Evolutionary conservation across 2,329 filamentous ascomycete species (phyloP).

Genomic region (Diaporthe destruens): DNA sequence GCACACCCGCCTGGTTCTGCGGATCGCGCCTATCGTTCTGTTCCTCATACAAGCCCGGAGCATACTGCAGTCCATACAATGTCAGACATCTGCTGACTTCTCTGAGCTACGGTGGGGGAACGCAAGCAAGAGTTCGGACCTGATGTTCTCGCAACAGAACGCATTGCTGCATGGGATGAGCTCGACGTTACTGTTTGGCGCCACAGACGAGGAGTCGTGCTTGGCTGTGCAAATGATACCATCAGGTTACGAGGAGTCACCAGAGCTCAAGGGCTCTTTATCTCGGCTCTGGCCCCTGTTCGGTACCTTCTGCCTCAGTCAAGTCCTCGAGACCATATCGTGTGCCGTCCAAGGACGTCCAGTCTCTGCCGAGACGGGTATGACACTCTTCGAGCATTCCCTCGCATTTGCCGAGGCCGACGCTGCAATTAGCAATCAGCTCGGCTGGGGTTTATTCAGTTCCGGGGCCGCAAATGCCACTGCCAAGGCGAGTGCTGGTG

Average conservation of each 20-base stretch:
- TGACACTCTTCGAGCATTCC: conserved; percentile 97
- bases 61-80: conserved; percentile 87
- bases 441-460: conserved; percentile 77
- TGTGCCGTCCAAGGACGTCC: conserved; percentile 88
- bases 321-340: conserved; percentile 89
- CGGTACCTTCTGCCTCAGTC: conserved; percentile 76
- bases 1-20: conserved; percentile 77
- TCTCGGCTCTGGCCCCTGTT: conserved; percentile 82
- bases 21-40: conserved; percentile 77
- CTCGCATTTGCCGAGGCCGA: conserved; percentile 97
- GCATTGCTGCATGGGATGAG: conserved; percentile 79
- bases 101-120: conserved; percentile 77
- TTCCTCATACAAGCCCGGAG: conserved; percentile 76
- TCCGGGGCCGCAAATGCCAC: conserved; percentile 58
- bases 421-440: conserved; percentile 83
- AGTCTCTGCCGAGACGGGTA: conserved; percentile 87
- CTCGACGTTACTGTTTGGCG: conserved; percentile 78
- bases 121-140: conserved; percentile 71
- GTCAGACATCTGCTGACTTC: conserved; percentile 86
- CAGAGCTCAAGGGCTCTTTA: conserved; percentile 80
- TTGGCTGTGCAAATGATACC: conserved; percentile 79
- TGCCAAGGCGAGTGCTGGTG: conserved; percentile 52
- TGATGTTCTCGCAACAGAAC: conserved; percentile 79
- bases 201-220: conserved; percentile 82
- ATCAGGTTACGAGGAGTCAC: conserved; percentile 62